Base-by-base conservation (phyloP, 2,329 filamentous ascomycete genomes). In the Hymenoscyphus repandus region DNA sequence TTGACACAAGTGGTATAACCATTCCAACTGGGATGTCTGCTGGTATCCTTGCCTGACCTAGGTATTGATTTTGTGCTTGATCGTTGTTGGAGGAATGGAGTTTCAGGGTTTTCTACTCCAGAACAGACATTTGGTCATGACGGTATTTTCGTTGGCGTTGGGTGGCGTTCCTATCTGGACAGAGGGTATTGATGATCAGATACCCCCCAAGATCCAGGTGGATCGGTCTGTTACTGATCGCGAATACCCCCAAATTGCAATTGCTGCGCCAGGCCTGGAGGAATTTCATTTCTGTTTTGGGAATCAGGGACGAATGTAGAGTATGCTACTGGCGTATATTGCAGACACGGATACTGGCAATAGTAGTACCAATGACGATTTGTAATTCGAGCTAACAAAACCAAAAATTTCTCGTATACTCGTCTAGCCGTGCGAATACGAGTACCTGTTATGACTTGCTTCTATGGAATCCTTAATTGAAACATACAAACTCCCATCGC, bases 151-250 rank as follows among this genome's bases (percentile, higher is more conserved):
- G 30, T 41, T 37, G 53, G 56, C 49, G 56, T 58, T 54, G 18
- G 36, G 32, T 37, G 53, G 55, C 47, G 51, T 58, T 56, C 34
- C 38, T 51, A 51, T 54, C 49, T 47, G 42, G 42, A 48, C 32
- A 17, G 37, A 46, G 51, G 49, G 48, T 45, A 50, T 54, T 51
- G 38, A 53, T 54, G 38, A 48, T 47, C 50, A 56, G 51, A 58
- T 55, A 55, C 56, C 54, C 52, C 22, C 22, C 13, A 46, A 40
- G 17, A 18, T 17, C 38, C 38, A 17, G 38, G 13, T 20, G 17
- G 42, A 37, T 53, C 13, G 38, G 38, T 58, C 38, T 49, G 43
- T 39, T 51, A 38, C 44, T 53, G 34, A 22, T 48, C 39, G 43
- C 48, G 43, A 49, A 54, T 56, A 53, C 51, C 52, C 52, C 41